phyloP scores from a whole-genome alignment of 2,329 filamentous ascomycete genomes.

The Chrysoporthe cubensis region DNA sequence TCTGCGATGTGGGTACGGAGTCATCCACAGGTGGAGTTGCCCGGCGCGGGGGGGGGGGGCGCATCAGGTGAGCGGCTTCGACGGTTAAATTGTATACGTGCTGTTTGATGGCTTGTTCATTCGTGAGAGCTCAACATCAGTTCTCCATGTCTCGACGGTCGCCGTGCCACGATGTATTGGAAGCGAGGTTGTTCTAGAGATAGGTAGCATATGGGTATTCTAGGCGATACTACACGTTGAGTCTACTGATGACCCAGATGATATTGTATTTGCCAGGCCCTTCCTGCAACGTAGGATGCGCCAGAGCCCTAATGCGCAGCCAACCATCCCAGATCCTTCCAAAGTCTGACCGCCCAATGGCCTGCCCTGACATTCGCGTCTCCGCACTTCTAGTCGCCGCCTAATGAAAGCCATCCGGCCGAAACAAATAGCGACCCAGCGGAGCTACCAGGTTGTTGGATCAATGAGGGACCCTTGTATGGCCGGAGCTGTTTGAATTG shows the following conservation, averaged over 20 bases:
- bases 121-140: not conserved
- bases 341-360: conserved; percentile 5
- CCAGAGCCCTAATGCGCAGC: not conserved
- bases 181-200: not conserved
- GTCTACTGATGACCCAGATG: not conserved
- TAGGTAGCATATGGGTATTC: not conserved
- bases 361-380: not conserved
- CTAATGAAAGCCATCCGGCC: not conserved
- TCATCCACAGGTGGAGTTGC: not conserved
- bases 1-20: not conserved
- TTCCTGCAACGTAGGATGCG: not conserved
- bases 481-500: not conserved
- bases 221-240: not conserved
- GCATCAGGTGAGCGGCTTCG: not conserved
- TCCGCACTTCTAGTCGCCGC: not conserved
- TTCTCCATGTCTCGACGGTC: too few species aligned
- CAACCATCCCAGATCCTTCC: not conserved
- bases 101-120: not conserved
- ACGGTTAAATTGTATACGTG: not conserved
- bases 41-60: not conserved
- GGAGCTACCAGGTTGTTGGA: not conserved
- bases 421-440: not conserved
- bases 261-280: not conserved
- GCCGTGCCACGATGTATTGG: not conserved
- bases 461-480: not conserved